phyloP scores from a whole-genome alignment of 2,329 filamentous ascomycete genomes.

The Pseudohalonectria lignicola region DNA sequence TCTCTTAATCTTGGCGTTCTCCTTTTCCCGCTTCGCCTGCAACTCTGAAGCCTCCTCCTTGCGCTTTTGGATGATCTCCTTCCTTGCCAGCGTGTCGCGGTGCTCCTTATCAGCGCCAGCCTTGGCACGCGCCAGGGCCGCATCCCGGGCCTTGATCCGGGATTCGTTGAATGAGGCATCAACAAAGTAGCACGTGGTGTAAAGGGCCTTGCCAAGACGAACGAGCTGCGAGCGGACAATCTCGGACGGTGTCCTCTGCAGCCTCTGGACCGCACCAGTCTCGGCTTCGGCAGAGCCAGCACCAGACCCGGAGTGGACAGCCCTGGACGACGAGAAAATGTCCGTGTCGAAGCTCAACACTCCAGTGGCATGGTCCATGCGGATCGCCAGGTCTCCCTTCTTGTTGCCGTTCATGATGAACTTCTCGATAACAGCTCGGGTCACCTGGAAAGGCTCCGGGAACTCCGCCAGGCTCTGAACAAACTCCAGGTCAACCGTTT shows the following conservation, averaged over 20 bases:
- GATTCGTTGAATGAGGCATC: slow-evolving; percentile 81
- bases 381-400: slow-evolving; percentile 95
- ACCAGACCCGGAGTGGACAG: slow-evolving; percentile 71
- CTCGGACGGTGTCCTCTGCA: slow-evolving; percentile 95
- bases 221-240: slow-evolving; percentile 93
- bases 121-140: slow-evolving; percentile 70
- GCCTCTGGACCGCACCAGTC: slow-evolving; percentile 74
- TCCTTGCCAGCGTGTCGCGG: slow-evolving; percentile 70
- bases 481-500: slow-evolving; percentile 89
- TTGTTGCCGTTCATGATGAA: slow-evolving; percentile 99
- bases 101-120: slow-evolving; percentile 90
- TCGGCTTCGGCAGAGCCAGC: slow-evolving; percentile 84
- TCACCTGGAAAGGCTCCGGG: slow-evolving; percentile 92
- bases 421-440: slow-evolving; percentile 86
- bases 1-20: slow-evolving; percentile 81
- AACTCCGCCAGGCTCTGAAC: slow-evolving; percentile 91
- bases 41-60: slow-evolving; percentile 91
- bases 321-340: slow-evolving; percentile 94
- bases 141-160: slow-evolving; percentile 66
- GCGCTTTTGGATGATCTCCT: slow-evolving; percentile 88
- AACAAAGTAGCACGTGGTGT: slow-evolving; percentile 91
- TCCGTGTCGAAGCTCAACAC: slow-evolving; percentile 96
- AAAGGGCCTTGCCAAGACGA: slow-evolving; percentile 81
- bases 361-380: slow-evolving; percentile 89
- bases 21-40: slow-evolving; percentile 79